Base-by-base conservation (phyloP, 257 asterid species). In the Gentiana straminea region DNA sequence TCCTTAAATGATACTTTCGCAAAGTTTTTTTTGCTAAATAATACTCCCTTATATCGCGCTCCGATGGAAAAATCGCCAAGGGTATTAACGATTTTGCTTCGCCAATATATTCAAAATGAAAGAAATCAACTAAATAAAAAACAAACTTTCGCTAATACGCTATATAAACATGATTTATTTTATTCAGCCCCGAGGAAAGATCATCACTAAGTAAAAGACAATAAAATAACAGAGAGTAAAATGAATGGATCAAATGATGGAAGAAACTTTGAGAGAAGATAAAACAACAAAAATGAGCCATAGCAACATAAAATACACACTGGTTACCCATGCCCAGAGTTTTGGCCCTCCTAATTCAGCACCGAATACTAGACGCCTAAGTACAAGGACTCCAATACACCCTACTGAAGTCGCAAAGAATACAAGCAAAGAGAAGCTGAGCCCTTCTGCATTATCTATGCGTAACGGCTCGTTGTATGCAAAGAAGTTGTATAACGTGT, bases 331-430 rank as follows among this genome's bases (percentile, higher is more conserved):
- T 0, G 98, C 96, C 96, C 95, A 90, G 8, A 70, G 49, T 55
- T 60, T 86, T 1, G 97, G 96, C 3, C 97, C 97, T 7, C 97
- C 97, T 24, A 90, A 91, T 72, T 90, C 98, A 1, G 91, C 96
- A 43, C 98, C 98, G 49, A 86, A 62, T 12, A 79, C 73, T 4
- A 75, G 53, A 5, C 96, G 86, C 59, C 97, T 66, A 34, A 84
- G 61, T 39, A 90, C 91, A 81, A 90, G 69, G 64, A 82, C 97
- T 35, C 73, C 79, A 4, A 90, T 84, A 54, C 97, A 90, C 4
- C 89, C 94, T 6, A 77, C 86, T 1, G 96, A 82, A 44, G 97
- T 86, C 15, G 84, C 75, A 50, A 90, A 90, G 85, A 90, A 90
- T 63, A 86, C 60, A 6, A 84, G 94, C 65, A 90, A 64, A 15